Evolutionary conservation across 768 basidiomycete species (phyloP).

Genomic region (Floccularia luteovirens): DNA sequence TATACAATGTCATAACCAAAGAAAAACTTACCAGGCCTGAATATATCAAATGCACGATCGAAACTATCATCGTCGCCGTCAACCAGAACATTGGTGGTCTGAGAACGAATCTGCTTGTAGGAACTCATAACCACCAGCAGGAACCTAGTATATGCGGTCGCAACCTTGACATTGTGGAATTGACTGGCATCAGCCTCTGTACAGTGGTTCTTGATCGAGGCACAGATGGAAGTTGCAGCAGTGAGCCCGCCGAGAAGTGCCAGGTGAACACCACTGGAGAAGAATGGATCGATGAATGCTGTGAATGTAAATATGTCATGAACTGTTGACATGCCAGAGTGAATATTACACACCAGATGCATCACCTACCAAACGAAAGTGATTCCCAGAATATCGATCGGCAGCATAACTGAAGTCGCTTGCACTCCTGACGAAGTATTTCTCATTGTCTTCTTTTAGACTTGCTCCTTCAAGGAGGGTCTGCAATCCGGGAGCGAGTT

Average conservation of each 20-base stretch:
- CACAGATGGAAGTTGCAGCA: slow-evolving; percentile 1
- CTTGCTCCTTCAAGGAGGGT: slow-evolving; percentile 17
- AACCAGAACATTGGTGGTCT: neutral
- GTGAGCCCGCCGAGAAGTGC: slow-evolving; percentile 3
- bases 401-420: slow-evolving; percentile 28
- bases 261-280: slow-evolving; percentile 4
- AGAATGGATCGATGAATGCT: slow-evolving; percentile 5
- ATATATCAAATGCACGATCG: slow-evolving; percentile 3
- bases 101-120: slow-evolving; percentile 2
- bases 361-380: slow-evolving; percentile 24
- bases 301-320: neutral
- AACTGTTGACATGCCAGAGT: neutral
- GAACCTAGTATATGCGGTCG: slow-evolving; percentile 3
- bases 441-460: slow-evolving; percentile 8
- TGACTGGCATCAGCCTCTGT: slow-evolving; percentile 1
- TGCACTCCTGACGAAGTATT: slow-evolving; percentile 15
- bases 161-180: slow-evolving; percentile 2
- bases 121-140: slow-evolving; percentile 3
- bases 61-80: neutral
- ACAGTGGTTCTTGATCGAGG: slow-evolving; percentile 3
- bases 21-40: neutral
- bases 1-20: neutral
- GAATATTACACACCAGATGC: slow-evolving; percentile 16
- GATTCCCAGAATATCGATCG: slow-evolving; percentile 19
- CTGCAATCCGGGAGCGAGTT: slow-evolving; percentile 15